Evolutionary conservation across 2,329 filamentous ascomycete species (phyloP).

Genomic region (Xylaria multiplex): DNA sequence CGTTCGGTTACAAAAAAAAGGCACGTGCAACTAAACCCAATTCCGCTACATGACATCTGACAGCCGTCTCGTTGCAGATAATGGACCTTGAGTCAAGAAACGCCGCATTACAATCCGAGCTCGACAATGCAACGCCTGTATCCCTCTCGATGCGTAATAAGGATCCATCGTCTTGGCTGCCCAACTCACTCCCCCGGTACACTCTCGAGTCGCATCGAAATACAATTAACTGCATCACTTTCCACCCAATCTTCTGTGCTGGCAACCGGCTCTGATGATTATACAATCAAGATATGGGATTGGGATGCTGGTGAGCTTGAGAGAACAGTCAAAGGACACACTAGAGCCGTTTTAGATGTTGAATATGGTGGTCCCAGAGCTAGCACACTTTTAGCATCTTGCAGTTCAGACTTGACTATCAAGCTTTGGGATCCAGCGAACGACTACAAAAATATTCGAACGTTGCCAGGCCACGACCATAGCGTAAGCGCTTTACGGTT

Average conservation of each 20-base stretch:
- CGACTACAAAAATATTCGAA: constrained; percentile 95
- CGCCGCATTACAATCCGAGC: constrained; percentile 77
- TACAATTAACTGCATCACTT: constrained; percentile 86
- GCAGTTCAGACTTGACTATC: constrained; percentile 89
- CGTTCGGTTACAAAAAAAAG: constrained; percentile 95
- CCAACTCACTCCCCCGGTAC: constrained; percentile 80
- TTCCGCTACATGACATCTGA: constrained; percentile 10
- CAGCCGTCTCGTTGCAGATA: constrained; percentile 65
- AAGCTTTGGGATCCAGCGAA: constrained; percentile 93
- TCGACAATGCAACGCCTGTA: constrained; percentile 81
- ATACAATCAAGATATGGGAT: constrained; percentile 96
- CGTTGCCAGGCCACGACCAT: constrained; percentile 89
- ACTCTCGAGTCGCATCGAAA: constrained; percentile 83
- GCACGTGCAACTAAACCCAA: constrained; percentile 54
- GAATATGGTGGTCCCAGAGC: constrained; percentile 89
- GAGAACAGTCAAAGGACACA: constrained; percentile 90
- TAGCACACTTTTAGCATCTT: constrained; percentile 81
- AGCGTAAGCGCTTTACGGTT: constrained; percentile 90
- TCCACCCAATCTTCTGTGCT: constrained; percentile 92
- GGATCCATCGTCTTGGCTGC: constrained; percentile 87
- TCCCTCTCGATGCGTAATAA: constrained; percentile 82
- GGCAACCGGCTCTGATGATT: constrained; percentile 90
- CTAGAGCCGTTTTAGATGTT: constrained; percentile 84
- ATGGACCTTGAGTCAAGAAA: constrained; percentile 89
- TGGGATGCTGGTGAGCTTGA: constrained; percentile 94